Base-by-base conservation (phyloP, 2,329 filamentous ascomycete genomes). In the Didymella glomerata region DNA sequence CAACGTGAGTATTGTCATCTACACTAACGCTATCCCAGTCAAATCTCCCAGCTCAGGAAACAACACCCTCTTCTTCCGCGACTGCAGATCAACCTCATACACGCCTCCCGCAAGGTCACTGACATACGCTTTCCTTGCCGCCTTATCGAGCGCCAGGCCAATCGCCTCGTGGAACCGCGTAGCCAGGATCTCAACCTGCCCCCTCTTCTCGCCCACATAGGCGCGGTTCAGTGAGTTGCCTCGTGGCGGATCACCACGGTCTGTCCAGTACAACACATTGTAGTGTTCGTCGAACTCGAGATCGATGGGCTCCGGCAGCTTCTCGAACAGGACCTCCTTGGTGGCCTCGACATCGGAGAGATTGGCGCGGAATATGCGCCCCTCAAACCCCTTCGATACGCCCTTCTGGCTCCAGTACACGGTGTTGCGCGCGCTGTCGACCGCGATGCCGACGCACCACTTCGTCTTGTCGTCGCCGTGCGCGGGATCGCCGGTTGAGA, bases 321-420 rank as follows among this genome's bases (percentile, higher is more conserved):
- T 18, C 0, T 65, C 61, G 9, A 69, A 65, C 1, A 87, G 52
- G 0, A 63, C 7, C 20, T 68, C 57, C 10, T 25, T 60, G 1
- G 49, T 30, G 5, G 16, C 41, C 8, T 48, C 44, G 48, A 79
- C 75, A 25, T 84, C 73, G 28, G 85, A 82, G 0, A 74, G 64
- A 0, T 82, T 73, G 0, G 85, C 84, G 2, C 78, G 73, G 66
- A 85, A 84, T 30, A 88, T 86, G 6, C 81, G 77, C 0, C 86
- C 86, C 42, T 79, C 67, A 2, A 70, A 73, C 0, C 76, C 79
- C 69, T 87, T 88, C 3, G 81, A 79, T 0, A 77, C 73, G 0
- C 86, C 86, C 65, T 88, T 88, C 52, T 88, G 85, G 0, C 83
- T 85, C 86, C 86, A 88, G 76, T 84, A 88, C 47, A 88, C 76